These are phyloP conservation scores for Russula dissimulans DNA, from an alignment of 768 basidiomycete genomes.

Conservation along the genomic window DNA sequence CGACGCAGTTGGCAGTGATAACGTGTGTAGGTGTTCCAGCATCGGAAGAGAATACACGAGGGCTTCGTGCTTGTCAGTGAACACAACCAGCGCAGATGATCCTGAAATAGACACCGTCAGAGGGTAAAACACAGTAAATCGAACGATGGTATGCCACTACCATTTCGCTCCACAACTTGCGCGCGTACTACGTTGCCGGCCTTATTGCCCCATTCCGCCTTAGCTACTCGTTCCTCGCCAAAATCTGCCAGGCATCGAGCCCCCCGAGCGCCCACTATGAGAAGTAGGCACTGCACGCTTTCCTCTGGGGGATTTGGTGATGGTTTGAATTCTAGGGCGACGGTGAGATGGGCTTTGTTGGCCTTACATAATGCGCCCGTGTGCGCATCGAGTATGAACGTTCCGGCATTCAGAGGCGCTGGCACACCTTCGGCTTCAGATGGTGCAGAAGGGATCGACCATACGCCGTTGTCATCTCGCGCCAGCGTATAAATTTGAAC, in stretches of 20 bases:
- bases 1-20: constrained; percentile 10
- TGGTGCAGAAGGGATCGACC: constrained; percentile 30
- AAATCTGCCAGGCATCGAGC: constrained; percentile 49
- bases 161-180: constrained; percentile 52
- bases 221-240: constrained; percentile 56
- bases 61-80: constrained; percentile 41
- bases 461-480: constrained; percentile 27
- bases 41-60: constrained; percentile 56
- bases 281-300: constrained; percentile 33
- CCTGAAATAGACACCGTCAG: constrained; percentile 33
- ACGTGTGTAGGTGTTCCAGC: constrained; percentile 46
- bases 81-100: constrained; percentile 41
- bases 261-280: constrained; percentile 50
- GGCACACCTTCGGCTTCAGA: constrained; percentile 33
- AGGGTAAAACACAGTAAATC: not conserved
- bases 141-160: constrained; percentile 28
- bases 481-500: constrained; percentile 49
- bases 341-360: constrained; percentile 35
- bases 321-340: constrained; percentile 22
- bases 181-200: constrained; percentile 40
- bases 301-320: constrained; percentile 20
- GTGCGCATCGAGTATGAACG: constrained; percentile 47
- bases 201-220: constrained; percentile 53
- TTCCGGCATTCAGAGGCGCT: constrained; percentile 38
- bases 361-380: constrained; percentile 39